phyloP scores from a whole-genome alignment of 2,329 filamentous ascomycete species.

The Diaporthe aspalathi region DNA sequence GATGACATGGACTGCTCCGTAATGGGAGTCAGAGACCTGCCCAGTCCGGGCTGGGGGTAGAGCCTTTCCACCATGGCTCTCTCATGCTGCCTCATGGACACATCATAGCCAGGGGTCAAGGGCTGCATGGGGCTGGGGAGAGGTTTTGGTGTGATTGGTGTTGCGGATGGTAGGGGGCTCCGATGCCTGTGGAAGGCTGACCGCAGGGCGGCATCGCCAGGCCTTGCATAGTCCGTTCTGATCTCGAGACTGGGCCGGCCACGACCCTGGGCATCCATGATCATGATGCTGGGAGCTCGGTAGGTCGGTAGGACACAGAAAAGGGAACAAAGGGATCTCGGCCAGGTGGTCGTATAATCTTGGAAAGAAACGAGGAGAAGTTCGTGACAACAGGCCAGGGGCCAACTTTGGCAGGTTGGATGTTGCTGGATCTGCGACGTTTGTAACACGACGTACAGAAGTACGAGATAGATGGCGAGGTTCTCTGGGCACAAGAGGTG shows the following conservation, averaged over 20 bases:
- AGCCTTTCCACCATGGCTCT: conserved; percentile 50
- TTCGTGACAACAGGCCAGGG: neutral
- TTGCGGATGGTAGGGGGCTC: conserved; percentile 45
- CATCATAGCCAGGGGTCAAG: conserved; percentile 48
- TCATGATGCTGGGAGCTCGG: conserved; percentile 10
- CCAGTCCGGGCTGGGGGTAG: conserved; percentile 44
- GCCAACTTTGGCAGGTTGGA: conserved; percentile 5
- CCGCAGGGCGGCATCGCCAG: conserved; percentile 41
- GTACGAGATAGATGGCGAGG: conserved; percentile 16
- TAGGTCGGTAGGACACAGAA: neutral
- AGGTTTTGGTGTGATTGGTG: conserved; percentile 47
- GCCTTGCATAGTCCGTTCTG: conserved; percentile 43
- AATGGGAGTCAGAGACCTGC: conserved; percentile 45
- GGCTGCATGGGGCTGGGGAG: conserved; percentile 51
- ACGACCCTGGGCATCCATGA: conserved; percentile 48
- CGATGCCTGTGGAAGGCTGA: conserved; percentile 43
- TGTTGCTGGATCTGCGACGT: conserved; percentile 1
- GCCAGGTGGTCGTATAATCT: neutral
- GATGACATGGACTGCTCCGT: conserved; percentile 45
- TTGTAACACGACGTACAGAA: conserved; percentile 16
- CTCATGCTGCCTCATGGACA: conserved; percentile 51
- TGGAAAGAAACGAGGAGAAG: neutral
- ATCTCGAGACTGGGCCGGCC: conserved; percentile 51
- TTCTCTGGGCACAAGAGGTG: neutral
- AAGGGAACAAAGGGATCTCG: neutral